Base-by-base conservation (phyloP, 176 grass and related monocot genomes). In the Cymbopogon citratus region DNA sequence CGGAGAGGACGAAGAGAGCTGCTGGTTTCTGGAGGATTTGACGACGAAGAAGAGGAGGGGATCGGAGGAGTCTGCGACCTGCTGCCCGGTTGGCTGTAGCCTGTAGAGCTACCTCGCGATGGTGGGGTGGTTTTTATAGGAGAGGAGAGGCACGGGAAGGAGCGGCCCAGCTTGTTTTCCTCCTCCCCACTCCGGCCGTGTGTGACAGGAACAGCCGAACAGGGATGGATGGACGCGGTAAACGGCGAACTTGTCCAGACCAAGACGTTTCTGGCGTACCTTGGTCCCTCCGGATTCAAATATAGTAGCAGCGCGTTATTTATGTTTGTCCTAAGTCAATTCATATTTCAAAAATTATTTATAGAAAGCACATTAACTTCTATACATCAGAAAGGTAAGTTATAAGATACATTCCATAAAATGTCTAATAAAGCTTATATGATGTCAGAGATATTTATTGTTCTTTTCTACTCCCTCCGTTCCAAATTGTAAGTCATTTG, bases 91-190 rank as follows among this genome's bases (percentile, higher is more conserved):
- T 69, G 16, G 66, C 68, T 44, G 67, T 70, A 70, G 67, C 21
- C 25, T 63, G 65, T 51, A 2, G 75, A 45, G 35, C 29, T 45
- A 18, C 26, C 77, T n/a, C 2, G 6, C 27, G 27, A 1, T 23
- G 48, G 62, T 63, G 71, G 7, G 1, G 0, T 52, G 5, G 44
- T 12, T 81, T 81, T 82, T 82, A 89, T 86, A 85, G 78, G 19
- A 23, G 59, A 54, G 41, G 61, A 67, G 45, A 85, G 87, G 66
- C 56, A 72, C 1, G 26, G n/a, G 66, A 68, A 66, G 48, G 31
- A 57, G 35, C 83, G 66, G 48, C 66, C 59, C 66, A 16, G 76
- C 87, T 77, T 66, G 34, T 26, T 81, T 81, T 81, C n/a, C 78
- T 66, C 59, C 68, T 38, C 41, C 9, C 27, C 45, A 10, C 59